These are phyloP conservation scores for Remersonia thermophila DNA, from an alignment of 2,329 filamentous ascomycete genomes.

Conservation along the genomic window DNA sequence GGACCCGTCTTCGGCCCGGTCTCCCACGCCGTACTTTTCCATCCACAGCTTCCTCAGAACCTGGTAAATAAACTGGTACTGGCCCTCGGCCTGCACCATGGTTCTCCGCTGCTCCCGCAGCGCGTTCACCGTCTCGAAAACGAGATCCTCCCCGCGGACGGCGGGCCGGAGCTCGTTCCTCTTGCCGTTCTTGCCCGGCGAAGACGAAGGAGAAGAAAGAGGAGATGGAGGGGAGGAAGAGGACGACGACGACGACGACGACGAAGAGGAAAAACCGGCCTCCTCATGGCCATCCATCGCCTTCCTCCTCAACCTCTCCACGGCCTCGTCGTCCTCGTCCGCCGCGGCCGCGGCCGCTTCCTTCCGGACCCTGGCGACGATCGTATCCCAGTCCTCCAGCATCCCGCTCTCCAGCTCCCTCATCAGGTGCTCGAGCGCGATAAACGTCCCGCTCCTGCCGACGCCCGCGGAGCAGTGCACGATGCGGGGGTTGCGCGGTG, in stretches of 20 bases:
- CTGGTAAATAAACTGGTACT: conserved; percentile 82
- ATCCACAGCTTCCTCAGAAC: conserved; percentile 65
- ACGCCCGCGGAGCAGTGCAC: conserved; percentile 87
- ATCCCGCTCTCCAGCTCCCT: conserved; percentile 67
- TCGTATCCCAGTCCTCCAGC: conserved; percentile 37
- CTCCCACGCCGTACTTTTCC: conserved; percentile 42
- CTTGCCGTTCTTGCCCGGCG: no score
- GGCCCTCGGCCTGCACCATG: conserved; percentile 86
- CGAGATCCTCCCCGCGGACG: conserved; percentile 40
- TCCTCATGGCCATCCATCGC: no score
- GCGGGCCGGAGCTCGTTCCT: not conserved
- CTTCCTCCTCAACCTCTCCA: not conserved
- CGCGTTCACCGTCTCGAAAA: conserved; percentile 67
- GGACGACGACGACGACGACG: no score
- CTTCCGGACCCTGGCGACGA: not conserved
- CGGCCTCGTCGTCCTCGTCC: not conserved
- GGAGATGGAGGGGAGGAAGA: no score
- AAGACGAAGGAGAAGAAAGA: no score
- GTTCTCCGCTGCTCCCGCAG: conserved; percentile 79
- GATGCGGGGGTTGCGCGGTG: conserved; percentile 59
- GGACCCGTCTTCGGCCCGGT: not conserved
- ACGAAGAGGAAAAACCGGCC: no score
- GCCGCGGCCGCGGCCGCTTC: not conserved
- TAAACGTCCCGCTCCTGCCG: conserved; percentile 88
- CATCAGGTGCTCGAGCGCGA: conserved; percentile 84